Percentiles rank a stretch among this genome's conserved stretches.
Conservation (phyloP, 108 stramenopile genomes). For the Cyclotella atomus region DNA sequence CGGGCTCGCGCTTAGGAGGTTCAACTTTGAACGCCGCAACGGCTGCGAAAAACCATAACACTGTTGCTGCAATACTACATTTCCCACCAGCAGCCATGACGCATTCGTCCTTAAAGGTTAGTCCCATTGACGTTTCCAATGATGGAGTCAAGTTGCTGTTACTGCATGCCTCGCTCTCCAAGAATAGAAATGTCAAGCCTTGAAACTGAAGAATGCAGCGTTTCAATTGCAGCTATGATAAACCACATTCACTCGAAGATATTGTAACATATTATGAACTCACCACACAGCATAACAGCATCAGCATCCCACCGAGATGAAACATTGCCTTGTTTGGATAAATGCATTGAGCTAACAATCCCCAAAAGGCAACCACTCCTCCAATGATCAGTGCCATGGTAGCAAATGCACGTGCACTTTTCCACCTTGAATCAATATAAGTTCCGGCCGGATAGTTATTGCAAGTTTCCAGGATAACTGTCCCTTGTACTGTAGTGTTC, state of each 20-base stretch:
- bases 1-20: constrained; percentile 29
- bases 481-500: constrained; percentile 13
- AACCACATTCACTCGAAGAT: not conserved
- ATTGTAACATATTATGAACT: not conserved
- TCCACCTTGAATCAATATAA: constrained; percentile 46
- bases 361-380: constrained; percentile 34
- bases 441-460: constrained; percentile 20
- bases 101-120: constrained; percentile 27
- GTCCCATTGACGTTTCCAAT: not conserved
- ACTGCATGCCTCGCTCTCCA: constrained; percentile 50
- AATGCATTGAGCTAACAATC: constrained; percentile 29
- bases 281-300: constrained; percentile 32
- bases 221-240: no score
- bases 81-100: constrained; percentile 38
- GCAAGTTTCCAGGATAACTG: constrained; percentile 28
- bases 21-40: constrained; percentile 36
- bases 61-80: constrained; percentile 44
- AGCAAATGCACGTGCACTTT: constrained; percentile 39
- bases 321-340: constrained; percentile 9
- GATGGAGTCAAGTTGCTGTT: constrained; percentile 18
- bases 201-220: constrained; percentile 44
- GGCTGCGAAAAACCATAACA: constrained; percentile 48
- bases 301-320: constrained; percentile 13
- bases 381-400: constrained; percentile 50
- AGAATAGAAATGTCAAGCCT: constrained; percentile 45